These are phyloP conservation scores for Juncus effusus DNA, from an alignment of 176 grass and related monocot genomes.

Conservation along the genomic window DNA sequence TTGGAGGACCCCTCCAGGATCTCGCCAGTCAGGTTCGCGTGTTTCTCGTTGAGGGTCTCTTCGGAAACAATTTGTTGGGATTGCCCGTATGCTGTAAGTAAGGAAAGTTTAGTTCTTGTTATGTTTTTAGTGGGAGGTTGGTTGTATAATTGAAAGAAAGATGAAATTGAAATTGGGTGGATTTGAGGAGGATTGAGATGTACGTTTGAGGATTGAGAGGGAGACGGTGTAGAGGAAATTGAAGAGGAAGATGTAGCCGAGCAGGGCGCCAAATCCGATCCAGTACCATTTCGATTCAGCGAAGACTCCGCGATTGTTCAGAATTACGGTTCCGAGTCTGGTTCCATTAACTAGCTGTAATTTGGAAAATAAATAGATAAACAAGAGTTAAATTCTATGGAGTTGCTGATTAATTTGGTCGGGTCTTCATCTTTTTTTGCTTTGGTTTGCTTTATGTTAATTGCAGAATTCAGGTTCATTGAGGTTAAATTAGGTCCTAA, in stretches of 20 bases:
- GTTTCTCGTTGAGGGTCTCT: slow-evolving; percentile 66
- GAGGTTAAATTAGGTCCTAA: too few relatives aligned
- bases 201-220: slow-evolving; percentile 62
- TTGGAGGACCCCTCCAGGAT: slow-evolving; percentile 30
- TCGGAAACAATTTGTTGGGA: slow-evolving; percentile 61
- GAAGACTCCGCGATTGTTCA: slow-evolving; percentile 67
- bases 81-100: slow-evolving; percentile 65
- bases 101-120: not conserved
- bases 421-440: too few relatives aligned
- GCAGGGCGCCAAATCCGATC: slow-evolving; percentile 73
- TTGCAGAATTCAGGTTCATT: too few relatives aligned
- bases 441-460: too few relatives aligned
- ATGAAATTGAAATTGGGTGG: too few relatives aligned
- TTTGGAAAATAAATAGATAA: not conserved
- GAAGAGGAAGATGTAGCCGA: slow-evolving; percentile 70
- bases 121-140: not conserved
- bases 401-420: too few relatives aligned
- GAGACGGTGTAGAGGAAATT: slow-evolving; percentile 68
- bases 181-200: not conserved
- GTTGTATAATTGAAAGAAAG: too few relatives aligned
- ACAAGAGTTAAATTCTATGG: not conserved
- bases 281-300: slow-evolving; percentile 92
- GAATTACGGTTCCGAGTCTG: slow-evolving; percentile 47
- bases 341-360: slow-evolving; percentile 28
- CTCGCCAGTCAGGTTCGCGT: slow-evolving; percentile 53